A percentile compares a stretch with the other conserved stretches of the same genome.
These are phyloP conservation scores for Mrakia blollopis DNA, from an alignment of 768 basidiomycete genomes.

Conservation along the genomic window DNA sequence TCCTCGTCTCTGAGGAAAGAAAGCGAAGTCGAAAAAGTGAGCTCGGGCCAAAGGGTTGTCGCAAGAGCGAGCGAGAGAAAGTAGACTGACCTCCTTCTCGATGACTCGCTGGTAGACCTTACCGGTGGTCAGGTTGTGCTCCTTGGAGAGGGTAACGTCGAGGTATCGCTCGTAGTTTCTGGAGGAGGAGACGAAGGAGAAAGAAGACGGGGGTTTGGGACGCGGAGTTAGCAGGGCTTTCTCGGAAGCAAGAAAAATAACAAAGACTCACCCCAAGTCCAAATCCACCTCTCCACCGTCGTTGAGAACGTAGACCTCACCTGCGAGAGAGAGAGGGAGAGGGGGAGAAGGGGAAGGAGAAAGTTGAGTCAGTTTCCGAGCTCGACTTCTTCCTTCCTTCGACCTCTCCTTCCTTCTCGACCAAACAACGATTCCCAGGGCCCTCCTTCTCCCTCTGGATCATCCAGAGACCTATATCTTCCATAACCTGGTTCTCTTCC, in stretches of 20 bases:
- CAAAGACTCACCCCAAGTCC: conserved; percentile 60
- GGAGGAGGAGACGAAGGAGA: background rate
- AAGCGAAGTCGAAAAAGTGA: conserved; percentile 43
- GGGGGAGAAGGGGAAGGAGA: background rate
- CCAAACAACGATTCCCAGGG: no score
- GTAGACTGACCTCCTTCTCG: conserved; percentile 77
- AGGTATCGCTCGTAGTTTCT: conserved; percentile 94
- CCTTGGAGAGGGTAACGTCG: conserved; percentile 83
- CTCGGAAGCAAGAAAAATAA: background rate
- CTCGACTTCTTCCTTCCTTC: background rate
- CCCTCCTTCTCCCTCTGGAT: no score
- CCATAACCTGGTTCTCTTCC: no score
- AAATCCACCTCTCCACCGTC: conserved; percentile 98
- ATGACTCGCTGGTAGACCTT: conserved; percentile 97
- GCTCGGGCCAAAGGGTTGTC: background rate
- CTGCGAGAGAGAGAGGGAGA: conserved; percentile 46
- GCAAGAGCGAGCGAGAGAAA: background rate
- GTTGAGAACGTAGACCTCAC: conserved; percentile 96
- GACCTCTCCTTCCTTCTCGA: background rate
- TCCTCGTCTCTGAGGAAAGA: conserved; percentile 50
- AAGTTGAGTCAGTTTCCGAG: conserved; percentile 2
- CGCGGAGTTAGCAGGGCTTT: background rate
- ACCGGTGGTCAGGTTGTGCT: conserved; percentile 98
- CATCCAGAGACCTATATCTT: no score
- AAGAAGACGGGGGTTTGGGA: background rate